Evolutionary conservation across 2,329 filamentous ascomycete species (phyloP).

Genomic region (Torrubiella hemipterigena): DNA sequence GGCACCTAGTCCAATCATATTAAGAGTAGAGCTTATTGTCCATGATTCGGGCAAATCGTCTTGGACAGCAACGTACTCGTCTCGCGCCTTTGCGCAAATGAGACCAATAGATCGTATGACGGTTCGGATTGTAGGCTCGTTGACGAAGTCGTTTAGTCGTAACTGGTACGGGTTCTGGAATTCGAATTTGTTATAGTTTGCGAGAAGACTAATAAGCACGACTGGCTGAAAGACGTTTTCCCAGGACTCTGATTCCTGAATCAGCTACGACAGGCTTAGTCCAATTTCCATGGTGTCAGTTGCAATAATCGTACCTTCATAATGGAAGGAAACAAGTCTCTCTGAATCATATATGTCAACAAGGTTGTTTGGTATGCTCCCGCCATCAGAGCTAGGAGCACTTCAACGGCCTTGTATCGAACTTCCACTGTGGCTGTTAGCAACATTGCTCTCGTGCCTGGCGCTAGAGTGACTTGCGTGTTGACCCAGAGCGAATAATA

Average conservation of each 20-base stretch:
- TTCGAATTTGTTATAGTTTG: slow-evolving; percentile 99
- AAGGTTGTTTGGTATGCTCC: slow-evolving; percentile 95
- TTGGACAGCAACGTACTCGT: slow-evolving; percentile 72
- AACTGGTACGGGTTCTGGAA: slow-evolving; percentile 93
- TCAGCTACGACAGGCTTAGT: slow-evolving; percentile 40
- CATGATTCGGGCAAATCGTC: slow-evolving; percentile 87
- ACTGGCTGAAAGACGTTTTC: slow-evolving; percentile 61
- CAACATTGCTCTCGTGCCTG: no score
- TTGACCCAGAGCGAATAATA: slow-evolving; percentile 68
- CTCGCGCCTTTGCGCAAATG: slow-evolving; percentile 55
- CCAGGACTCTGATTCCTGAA: slow-evolving; percentile 63
- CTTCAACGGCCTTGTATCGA: slow-evolving; percentile 68
- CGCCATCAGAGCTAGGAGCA: slow-evolving; percentile 72
- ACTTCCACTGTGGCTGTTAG: slow-evolving; percentile 46
- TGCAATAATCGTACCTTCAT: slow-evolving; percentile 66
- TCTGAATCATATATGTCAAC: slow-evolving; percentile 87
- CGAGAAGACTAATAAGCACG: slow-evolving; percentile 70
- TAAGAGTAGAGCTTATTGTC: slow-evolving; percentile 69
- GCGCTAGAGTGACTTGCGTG: slow-evolving; percentile 36
- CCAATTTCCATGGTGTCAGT: slow-evolving; percentile 1
- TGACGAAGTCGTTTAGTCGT: slow-evolving; percentile 88
- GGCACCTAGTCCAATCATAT: slow-evolving; percentile 71
- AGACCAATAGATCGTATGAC: slow-evolving; percentile 67
- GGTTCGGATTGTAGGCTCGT: slow-evolving; percentile 74
- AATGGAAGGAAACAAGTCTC: slow-evolving; percentile 84